phyloP scores from a whole-genome alignment of 148 eudicot genomes.

The Fagopyrum esculentum region DNA sequence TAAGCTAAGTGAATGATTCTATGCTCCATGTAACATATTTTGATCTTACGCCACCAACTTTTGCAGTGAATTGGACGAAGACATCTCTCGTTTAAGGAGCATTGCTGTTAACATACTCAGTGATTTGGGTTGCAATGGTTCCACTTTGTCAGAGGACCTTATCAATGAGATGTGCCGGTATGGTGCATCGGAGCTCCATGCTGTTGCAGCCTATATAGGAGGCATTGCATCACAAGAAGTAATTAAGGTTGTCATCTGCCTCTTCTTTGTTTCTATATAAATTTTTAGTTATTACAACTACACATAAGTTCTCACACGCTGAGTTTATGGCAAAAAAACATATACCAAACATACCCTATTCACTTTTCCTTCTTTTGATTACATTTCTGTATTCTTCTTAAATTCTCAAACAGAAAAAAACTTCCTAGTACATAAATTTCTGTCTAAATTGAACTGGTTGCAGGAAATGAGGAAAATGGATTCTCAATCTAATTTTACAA shows the following conservation, averaged over 20 bases:
- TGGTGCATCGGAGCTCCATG: conserved; percentile 92
- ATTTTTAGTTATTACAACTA: neutral
- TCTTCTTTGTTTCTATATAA: neutral
- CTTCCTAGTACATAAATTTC: neutral
- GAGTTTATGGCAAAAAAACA: too few relatives aligned
- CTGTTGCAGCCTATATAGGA: conserved; percentile 82
- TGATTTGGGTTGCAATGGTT: conserved; percentile 78
- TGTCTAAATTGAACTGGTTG: neutral
- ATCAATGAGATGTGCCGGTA: conserved; percentile 85
- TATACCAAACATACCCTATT: too few relatives aligned
- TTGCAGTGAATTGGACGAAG: conserved; percentile 86
- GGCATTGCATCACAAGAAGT: conserved; percentile 96
- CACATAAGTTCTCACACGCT: too few relatives aligned
- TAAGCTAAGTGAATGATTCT: neutral
- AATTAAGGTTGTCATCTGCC: conserved; percentile 50
- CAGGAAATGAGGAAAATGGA: neutral
- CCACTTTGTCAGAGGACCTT: conserved; percentile 77
- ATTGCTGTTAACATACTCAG: conserved; percentile 59
- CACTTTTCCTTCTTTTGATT: neutral
- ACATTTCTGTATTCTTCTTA: neutral
- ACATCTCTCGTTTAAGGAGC: conserved; percentile 75
- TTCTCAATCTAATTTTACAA: neutral
- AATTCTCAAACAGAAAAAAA: neutral
- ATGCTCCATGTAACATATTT: neutral
- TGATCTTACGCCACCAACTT: neutral